Evolutionary conservation across 2,329 filamentous ascomycete genomes (phyloP).

Genomic region (Fusarium brevicatenulatum): DNA sequence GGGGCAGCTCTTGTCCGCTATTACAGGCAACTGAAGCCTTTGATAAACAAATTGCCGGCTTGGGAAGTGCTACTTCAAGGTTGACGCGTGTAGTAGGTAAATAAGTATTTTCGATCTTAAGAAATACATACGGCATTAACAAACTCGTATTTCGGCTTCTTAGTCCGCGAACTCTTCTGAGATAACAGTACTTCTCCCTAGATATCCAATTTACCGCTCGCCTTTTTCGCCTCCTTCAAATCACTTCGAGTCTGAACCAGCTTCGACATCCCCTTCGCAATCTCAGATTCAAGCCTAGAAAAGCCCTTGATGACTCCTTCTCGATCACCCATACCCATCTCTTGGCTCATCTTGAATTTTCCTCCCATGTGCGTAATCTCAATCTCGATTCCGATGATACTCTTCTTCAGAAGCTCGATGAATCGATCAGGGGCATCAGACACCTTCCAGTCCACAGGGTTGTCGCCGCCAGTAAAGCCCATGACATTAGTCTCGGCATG

Average conservation of each 20-base stretch:
- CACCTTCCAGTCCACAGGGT: slow-evolving; percentile 62
- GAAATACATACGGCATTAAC: background rate
- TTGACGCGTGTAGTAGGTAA: too few relatives aligned
- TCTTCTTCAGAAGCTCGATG: slow-evolving; percentile 66
- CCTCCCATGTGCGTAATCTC: slow-evolving; percentile 64
- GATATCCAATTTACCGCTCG: background rate
- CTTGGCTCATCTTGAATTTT: slow-evolving; percentile 76
- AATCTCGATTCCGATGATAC: slow-evolving; percentile 70
- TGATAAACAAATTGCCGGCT: too few relatives aligned
- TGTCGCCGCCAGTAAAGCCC: slow-evolving; percentile 58
- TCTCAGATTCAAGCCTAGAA: slow-evolving; percentile 47
- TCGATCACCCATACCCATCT: slow-evolving; percentile 62
- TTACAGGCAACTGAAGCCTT: too few relatives aligned
- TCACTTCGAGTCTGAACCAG: slow-evolving; percentile 48
- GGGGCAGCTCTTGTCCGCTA: too few relatives aligned
- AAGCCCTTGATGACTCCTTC: slow-evolving; percentile 69
- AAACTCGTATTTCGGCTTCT: background rate
- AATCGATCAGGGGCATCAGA: slow-evolving; percentile 66
- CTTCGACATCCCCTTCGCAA: slow-evolving; percentile 46
- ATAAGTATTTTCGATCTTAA: background rate
- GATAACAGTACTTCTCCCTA: background rate
- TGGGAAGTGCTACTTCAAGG: too few relatives aligned
- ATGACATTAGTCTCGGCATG: slow-evolving; percentile 65
- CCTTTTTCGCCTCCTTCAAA: slow-evolving; percentile 39
- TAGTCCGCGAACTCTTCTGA: background rate